Percentiles rank a stretch among this genome's conserved stretches.
Evolutionary conservation across 208 protist species (phyloP).

Genomic region (Acanthamoeba castellanii): DNA sequence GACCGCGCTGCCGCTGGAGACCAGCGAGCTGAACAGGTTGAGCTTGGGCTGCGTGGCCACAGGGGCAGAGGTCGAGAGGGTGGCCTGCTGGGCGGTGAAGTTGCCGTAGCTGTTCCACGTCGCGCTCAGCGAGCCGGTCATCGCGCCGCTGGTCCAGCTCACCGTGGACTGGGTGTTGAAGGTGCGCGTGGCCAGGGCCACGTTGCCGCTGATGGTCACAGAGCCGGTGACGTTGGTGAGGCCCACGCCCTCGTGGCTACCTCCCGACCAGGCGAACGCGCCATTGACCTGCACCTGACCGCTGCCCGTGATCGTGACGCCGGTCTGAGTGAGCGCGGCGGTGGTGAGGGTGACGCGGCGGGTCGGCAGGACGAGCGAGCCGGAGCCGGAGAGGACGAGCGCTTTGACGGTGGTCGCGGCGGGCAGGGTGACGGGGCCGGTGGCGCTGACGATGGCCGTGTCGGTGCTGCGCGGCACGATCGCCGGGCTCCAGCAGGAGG

Average conservation of each 20-base stretch:
- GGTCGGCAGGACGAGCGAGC: background rate
- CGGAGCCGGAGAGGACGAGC: background rate
- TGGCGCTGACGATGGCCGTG: background rate
- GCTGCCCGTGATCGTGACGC: slow-evolving; percentile 6
- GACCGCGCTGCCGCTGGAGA: background rate
- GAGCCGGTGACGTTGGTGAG: slow-evolving; percentile 1
- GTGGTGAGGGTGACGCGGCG: background rate
- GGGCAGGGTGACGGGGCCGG: background rate
- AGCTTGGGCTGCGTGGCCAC: background rate
- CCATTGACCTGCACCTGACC: slow-evolving; percentile 49
- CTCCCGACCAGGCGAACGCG: background rate
- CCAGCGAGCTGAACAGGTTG: slow-evolving; percentile 28
- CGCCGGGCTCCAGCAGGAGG: slow-evolving; percentile 19
- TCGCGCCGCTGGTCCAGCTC: background rate
- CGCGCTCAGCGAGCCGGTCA: slow-evolving; percentile 6
- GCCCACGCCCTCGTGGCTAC: slow-evolving; percentile 36
- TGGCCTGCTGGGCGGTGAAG: background rate
- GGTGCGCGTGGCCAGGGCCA: background rate
- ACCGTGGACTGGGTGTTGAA: background rate
- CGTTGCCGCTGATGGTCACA: slow-evolving; percentile 2
- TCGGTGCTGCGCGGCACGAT: slow-evolving; percentile 22
- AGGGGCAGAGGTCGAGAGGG: background rate
- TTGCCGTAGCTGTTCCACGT: slow-evolving; percentile 70
- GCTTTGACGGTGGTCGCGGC: background rate
- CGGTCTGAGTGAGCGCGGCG: slow-evolving; percentile 6